Evolutionary conservation across 768 basidiomycete genomes (phyloP), one percentile per base, ranked within the genome.

Genomic region (Postia placenta): DNA sequence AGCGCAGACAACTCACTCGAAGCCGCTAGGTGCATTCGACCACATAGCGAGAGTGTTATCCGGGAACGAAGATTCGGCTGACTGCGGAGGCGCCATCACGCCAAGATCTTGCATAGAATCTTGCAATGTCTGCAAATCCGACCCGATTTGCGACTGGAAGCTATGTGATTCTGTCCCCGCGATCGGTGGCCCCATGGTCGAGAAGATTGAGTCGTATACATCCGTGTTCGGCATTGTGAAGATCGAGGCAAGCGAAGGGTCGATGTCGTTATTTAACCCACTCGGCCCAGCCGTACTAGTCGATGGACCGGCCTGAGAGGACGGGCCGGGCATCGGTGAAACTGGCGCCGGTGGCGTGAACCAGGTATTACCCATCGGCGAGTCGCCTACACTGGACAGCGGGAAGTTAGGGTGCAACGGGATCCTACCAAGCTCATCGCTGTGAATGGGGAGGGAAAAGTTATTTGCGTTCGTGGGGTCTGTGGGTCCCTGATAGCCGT

Each of bases 21-120:
- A 81, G 17, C 74, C 73, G 11, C 72, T 71, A 12, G 81, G 80
- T 20, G 80, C 78, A 44, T 67, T 71, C 11, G 79, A 78, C 83
- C 81, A 85, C 76, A 83, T 79, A 12, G 71, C 69, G 55, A 82
- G 71, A 39, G 74, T 74, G 47, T 67, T 64, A 54, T 81, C 74
- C 60, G 55, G 45, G 30, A 54, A 59, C 49, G 57, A 46, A 36
- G 45, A 38, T 27, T 38, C 27, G n/a, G 14, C 30, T 9, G 45
- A 42, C 37, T 38, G 39, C 23, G 14, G 24, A 27, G 11, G 22
- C 20, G 39, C 20, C 42, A 27, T 14, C 42, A 20, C 19, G 25
- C 22, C 42, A 11, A 27, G 14, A 11, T 11, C 11, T 9, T 22
- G 9, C 22, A 9, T 12, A 17, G 17, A 6, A 7, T 15, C 30